Base-by-base conservation (phyloP, 163 green algal genomes). In the Prototheca cutis region DNA sequence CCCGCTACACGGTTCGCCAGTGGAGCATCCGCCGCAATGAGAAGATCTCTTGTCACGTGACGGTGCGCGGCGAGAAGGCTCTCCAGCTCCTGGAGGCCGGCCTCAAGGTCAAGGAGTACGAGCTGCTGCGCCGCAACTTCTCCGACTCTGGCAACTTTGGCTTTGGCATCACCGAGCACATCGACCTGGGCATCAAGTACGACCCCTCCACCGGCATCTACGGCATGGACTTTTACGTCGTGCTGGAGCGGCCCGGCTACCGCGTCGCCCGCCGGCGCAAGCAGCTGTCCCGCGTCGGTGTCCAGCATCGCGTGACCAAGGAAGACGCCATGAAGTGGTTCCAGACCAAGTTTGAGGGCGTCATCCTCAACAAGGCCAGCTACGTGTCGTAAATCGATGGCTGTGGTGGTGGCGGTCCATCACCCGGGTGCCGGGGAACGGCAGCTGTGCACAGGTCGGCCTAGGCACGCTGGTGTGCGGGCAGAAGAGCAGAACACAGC, bases 101-200 rank as follows among this genome's bases (percentile, higher is more conserved):
- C 45, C 80, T 99, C 23, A 98, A 98, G 83, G 93, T 99, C 58
- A 96, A 95, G 83, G 92, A 99, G 78, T 98, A 95, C 64, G 92
- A 99, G 84, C 86, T 98, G 10, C 67, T 97, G 32, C 80, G 89
- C 63, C 84, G 77, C 61, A 98, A 99, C 80, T 99, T 99, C 83
- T 91, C 79, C 24, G 84, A 91, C 51, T 90, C 79, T 25, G 91
- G 91, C 73, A 96, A 96, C 84, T 96, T 97, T 80, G 86, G 87
- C 52, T 96, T 96, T 70, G 89, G 89, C 70, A 96, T 96, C 78
- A 84, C 76, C 42, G 93, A 99, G 85, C 93, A 99, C 84, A 99
- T 99, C 71, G 93, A 99, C 67, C 80, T 99, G 73, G 93, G 93
- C 64, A 97, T 99, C 81, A 98, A 98, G 83, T 99, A 99, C 73